Conservation (phyloP, 768 basidiomycete genomes). For the Cubamyces sp. region DNA sequence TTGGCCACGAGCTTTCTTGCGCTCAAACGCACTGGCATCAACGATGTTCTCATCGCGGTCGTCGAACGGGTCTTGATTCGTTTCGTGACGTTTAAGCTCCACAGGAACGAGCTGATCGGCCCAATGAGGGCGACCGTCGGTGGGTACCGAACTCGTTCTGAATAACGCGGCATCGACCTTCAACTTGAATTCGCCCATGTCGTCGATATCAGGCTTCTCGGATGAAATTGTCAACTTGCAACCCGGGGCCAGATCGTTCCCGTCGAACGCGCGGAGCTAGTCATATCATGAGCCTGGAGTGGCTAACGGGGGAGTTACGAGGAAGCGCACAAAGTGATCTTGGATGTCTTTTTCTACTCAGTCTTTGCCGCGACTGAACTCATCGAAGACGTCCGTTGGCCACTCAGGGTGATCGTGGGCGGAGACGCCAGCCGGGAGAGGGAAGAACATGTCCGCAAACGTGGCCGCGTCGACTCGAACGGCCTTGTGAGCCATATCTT, state of each 20-base stretch:
- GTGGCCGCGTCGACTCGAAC: not conserved
- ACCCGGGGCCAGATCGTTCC: not conserved
- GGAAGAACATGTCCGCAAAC: not conserved
- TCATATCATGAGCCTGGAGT: too few species aligned
- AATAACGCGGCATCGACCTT: conserved; percentile 16
- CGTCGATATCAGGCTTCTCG: not conserved
- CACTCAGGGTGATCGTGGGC: not conserved
- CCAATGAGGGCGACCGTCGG: conserved; percentile 14
- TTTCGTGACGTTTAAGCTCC: conserved; percentile 6
- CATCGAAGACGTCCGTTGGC: not conserved
- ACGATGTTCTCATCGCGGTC: not conserved
- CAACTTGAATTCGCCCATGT: not conserved
- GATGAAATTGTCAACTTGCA: not conserved
- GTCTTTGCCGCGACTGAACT: not conserved
- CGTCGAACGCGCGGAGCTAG: not conserved
- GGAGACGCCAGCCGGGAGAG: not conserved
- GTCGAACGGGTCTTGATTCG: conserved; percentile 2
- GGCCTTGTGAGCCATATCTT: conserved; percentile 15
- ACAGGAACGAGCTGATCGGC: conserved; percentile 12
- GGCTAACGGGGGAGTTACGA: not conserved
- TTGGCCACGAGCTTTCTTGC: conserved; percentile 2
- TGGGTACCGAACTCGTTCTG: not conserved
- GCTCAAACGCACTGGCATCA: not conserved
- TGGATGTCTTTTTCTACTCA: not conserved
- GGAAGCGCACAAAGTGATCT: not conserved